These are phyloP conservation scores for Cercospora sesami DNA, from an alignment of 2,329 filamentous ascomycete species.

Conservation along the genomic window DNA sequence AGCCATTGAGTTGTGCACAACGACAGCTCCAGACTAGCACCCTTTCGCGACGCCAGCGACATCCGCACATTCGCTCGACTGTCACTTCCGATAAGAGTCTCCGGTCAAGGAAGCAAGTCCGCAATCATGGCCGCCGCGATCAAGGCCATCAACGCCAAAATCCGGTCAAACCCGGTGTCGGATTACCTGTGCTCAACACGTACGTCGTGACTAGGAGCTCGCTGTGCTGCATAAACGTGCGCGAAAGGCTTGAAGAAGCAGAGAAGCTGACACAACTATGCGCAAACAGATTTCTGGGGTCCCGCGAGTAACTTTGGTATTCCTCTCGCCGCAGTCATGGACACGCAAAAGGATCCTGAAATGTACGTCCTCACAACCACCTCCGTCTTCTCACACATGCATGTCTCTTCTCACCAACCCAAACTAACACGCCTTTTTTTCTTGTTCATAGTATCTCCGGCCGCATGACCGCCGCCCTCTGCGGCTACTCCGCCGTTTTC, in stretches of 20 bases:
- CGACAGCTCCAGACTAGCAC: background rate
- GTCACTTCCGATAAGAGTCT: background rate
- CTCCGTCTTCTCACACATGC: background rate
- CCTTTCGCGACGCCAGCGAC: background rate
- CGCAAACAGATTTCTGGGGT: conserved; percentile 52
- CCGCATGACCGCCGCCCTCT: conserved; percentile 62
- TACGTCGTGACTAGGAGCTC: conserved; percentile 35
- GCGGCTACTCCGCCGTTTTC: conserved; percentile 63
- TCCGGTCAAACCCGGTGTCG: conserved; percentile 50
- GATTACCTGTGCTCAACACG: conserved; percentile 58
- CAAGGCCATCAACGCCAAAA: conserved; percentile 56
- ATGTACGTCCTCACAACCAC: conserved; percentile 42
- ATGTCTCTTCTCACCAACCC: background rate
- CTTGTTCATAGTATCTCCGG: conserved; percentile 58
- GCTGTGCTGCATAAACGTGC: too few species aligned
- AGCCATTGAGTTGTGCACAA: background rate
- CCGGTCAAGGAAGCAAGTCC: background rate
- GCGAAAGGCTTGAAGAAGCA: background rate
- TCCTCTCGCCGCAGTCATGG: conserved; percentile 55
- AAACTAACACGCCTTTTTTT: conserved; percentile 1
- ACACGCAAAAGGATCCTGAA: conserved; percentile 56
- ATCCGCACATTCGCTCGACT: background rate
- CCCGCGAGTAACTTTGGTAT: conserved; percentile 52
- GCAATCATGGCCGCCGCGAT: conserved; percentile 54
- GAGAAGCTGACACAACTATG: background rate